A percentile compares a stretch with the other conserved stretches of the same genome.
Conservation (phyloP, 257 asterid genomes). For the Jacaranda mimosifolia region DNA sequence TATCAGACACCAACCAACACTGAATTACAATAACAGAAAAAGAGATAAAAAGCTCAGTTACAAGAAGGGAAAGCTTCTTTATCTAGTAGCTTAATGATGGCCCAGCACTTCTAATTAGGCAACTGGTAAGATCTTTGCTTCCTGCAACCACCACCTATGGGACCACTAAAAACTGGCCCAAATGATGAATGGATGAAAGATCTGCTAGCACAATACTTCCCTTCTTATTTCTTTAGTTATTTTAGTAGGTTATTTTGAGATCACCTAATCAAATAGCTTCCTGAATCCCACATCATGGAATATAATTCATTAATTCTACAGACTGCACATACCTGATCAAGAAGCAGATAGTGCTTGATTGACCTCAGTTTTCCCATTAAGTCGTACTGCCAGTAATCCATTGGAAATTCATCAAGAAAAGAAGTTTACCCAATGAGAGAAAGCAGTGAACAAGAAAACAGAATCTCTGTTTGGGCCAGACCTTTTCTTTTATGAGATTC, state of each 20-base stretch:
- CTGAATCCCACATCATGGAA: not conserved
- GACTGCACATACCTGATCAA: constrained; percentile 85
- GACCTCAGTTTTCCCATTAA: constrained; percentile 95
- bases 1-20: constrained; percentile 13
- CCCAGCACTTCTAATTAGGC: constrained; percentile 9
- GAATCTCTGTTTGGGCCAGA: constrained; percentile 39
- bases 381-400: constrained; percentile 78
- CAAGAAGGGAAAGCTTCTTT: constrained; percentile 20
- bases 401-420: constrained; percentile 31
- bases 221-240: constrained; percentile 2
- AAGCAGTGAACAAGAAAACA: constrained; percentile 24
- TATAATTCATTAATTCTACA: constrained; percentile 6
- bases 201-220: constrained; percentile 3
- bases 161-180: constrained; percentile 5
- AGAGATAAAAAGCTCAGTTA: not conserved
- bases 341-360: constrained; percentile 98
- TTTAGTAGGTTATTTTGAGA: constrained; percentile 9
- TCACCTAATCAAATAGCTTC: constrained; percentile 23
- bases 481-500: constrained; percentile 94
- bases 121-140: constrained; percentile 12
- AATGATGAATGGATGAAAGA: constrained; percentile 19
- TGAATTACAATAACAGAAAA: not conserved
- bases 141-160: constrained; percentile 17
- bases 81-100: constrained; percentile 7
- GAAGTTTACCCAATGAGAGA: constrained; percentile 24